Evolutionary conservation across 176 grass and related monocot species (phyloP), one percentile per base, ranked within the genome.

Genomic region (Poa annua): DNA sequence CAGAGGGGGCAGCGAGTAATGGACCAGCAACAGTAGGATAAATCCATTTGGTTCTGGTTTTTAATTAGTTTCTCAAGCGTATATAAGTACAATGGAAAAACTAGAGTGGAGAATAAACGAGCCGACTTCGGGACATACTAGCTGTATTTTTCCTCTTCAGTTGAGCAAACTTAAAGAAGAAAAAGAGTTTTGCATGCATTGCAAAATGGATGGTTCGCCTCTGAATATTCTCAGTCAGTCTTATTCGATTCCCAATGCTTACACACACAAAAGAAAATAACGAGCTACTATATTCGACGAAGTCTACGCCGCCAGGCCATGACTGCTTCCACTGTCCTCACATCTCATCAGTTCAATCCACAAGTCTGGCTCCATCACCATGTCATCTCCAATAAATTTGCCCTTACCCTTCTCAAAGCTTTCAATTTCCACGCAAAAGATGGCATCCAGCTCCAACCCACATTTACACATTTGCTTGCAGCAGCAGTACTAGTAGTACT

Each of bases 151-250:
- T 8, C 9, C 9, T 42, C 41, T 42, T 42, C 41, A 42, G 41
- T 42, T 42, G 41, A 42, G 41, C 41, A 42, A 42, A 42, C 41
- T 9, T 8, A 10, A 42, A 42, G 8, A 42, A 64, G 14, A 33
- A 16, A 8, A 16, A 8, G 61, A 64, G 26, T 34, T 34, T 13
- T 64, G 26, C 60, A 63, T 77, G 61, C 61, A 63, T 16, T 78
- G 12, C 19, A 79, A 84, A 39, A 81, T 32, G 13, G 33, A 50
- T 13, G 83, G 15, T 82, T 52, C 48, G 29, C 35, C 33, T 29
- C 66, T 89, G 83, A 90, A 90, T 90, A 83, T 90, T 89, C 78
- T 68, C 77, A 7, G n/a, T 69, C 39, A 65, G 35, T 76, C 51
- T 42, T 42, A 70, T 71, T 45, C 24, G 54, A 56, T 56, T 21